Evolutionary conservation across 768 basidiomycete genomes (phyloP).

Genomic region (Russula abietina): DNA sequence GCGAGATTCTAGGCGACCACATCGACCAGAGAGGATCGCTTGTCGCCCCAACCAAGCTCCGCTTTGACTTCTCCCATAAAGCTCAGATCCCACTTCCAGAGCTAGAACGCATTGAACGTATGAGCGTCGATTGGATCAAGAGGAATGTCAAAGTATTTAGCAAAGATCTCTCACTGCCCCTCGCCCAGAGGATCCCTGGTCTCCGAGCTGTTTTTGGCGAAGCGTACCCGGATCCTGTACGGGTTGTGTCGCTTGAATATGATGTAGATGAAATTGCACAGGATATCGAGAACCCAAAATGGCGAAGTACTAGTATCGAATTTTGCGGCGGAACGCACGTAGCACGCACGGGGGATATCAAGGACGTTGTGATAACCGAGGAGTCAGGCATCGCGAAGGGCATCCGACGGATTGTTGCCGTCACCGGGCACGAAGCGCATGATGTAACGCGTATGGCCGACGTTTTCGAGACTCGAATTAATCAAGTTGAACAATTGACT

Average conservation of each 20-base stretch:
- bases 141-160: conserved; percentile 85
- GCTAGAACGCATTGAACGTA: conserved; percentile 72
- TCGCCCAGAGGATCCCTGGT: conserved; percentile 85
- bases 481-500: conserved; percentile 48
- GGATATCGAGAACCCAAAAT: conserved; percentile 85
- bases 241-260: conserved; percentile 88
- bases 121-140: conserved; percentile 86
- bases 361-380: conserved; percentile 90
- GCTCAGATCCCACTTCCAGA: conserved; percentile 73
- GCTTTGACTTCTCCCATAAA: conserved; percentile 99
- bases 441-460: conserved; percentile 68
- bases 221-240: conserved; percentile 94
- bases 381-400: conserved; percentile 98
- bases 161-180: conserved; percentile 73
- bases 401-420: conserved; percentile 87
- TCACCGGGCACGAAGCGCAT: conserved; percentile 91
- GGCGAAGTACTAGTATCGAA: conserved; percentile 88
- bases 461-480: conserved; percentile 55
- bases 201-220: conserved; percentile 96
- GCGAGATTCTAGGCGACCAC: conserved; percentile 94
- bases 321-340: conserved; percentile 99
- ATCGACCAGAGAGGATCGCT: conserved; percentile 98
- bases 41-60: conserved; percentile 90
- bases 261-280: conserved; percentile 78
- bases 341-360: conserved; percentile 93